phyloP scores from a whole-genome alignment of 371 early-diverging fungal species.

The Rhizopus arrhizus region DNA sequence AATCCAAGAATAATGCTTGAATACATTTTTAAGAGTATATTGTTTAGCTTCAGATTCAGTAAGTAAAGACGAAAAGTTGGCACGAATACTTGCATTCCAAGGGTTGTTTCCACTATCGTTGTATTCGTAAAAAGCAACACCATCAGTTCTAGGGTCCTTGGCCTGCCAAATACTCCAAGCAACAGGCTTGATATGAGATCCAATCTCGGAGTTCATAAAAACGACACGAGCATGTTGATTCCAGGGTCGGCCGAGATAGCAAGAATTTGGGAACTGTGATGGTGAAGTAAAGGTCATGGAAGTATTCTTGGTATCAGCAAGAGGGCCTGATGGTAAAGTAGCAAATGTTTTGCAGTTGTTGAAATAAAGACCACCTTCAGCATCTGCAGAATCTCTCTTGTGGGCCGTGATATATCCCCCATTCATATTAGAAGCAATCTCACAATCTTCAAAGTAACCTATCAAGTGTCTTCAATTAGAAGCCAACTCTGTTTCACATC shows the following conservation, averaged over 20 bases:
- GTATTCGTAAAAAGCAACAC: slow-evolving; percentile 27
- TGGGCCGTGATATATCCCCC: slow-evolving; percentile 20
- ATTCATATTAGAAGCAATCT: slow-evolving; percentile 8
- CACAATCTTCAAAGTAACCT: slow-evolving; percentile 18
- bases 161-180: slow-evolving; percentile 30
- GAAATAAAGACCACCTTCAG: slow-evolving; percentile 20
- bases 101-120: slow-evolving; percentile 12
- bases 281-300: slow-evolving; percentile 12
- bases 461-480: too few relatives aligned
- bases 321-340: slow-evolving; percentile 18
- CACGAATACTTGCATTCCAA: not conserved
- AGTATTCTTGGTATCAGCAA: slow-evolving; percentile 2
- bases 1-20: not conserved
- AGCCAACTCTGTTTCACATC: too few relatives aligned
- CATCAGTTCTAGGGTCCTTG: not conserved
- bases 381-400: slow-evolving; percentile 8
- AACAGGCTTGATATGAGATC: slow-evolving; percentile 21
- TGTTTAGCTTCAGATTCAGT: not conserved
- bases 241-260: slow-evolving; percentile 36
- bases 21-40: not conserved
- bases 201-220: slow-evolving; percentile 24
- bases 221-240: slow-evolving; percentile 31
- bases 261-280: slow-evolving; percentile 10
- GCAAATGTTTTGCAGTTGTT: slow-evolving; percentile 10
- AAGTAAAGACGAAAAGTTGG: not conserved